Evolutionary conservation across 345 rosid species (phyloP), one percentile per base, ranked within the genome.

Genomic region (Trapa bicornis): DNA sequence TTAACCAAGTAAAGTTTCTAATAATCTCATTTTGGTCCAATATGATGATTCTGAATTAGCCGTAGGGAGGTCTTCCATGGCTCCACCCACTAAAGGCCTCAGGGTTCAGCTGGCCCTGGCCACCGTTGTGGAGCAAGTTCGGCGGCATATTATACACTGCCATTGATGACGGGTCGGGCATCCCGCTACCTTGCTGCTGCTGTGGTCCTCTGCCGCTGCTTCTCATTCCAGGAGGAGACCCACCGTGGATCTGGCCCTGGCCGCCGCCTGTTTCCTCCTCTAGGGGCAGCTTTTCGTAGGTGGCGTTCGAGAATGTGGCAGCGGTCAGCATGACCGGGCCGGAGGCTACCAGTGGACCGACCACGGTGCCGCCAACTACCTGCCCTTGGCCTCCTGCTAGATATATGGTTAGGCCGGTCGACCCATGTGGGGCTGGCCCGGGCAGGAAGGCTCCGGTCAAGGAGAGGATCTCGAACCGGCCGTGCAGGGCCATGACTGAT

Each of bases 41-140:
- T 45, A 45, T 7, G 48, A 11, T 45, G 48, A 8, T 12, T 22
- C 63, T 12, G 37, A 37, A 14, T 63, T 53, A 72, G 56, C 36
- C 67, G 37, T 62, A 73, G 53, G 71, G 8, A 1, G 75, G 71
- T 52, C 71, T 54, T 13, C 75, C 71, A 54, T 64, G 68, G 53
- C 67, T 11, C 75, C 75, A 73, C 13, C 42, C 75, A n/a, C 53
- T 71, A n/a, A 61, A 73, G 37, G 67, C 71, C 56, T 73, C 70
- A 38, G 63, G 71, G 61, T 54, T 73, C 71, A 80, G 10, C 54
- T 74, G 88, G 53, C 82, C 86, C 54, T 74, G 88, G 53, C 82
- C 86, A 62, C 86, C 89, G 62, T 84, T 90, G 15, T 87, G 78
- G 65, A 83, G 79, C 75, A 86, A 81, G 79, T 82, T 91, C 67